Evolutionary conservation across 768 basidiomycete species (phyloP).

Genomic region (Pholiota molesta): DNA sequence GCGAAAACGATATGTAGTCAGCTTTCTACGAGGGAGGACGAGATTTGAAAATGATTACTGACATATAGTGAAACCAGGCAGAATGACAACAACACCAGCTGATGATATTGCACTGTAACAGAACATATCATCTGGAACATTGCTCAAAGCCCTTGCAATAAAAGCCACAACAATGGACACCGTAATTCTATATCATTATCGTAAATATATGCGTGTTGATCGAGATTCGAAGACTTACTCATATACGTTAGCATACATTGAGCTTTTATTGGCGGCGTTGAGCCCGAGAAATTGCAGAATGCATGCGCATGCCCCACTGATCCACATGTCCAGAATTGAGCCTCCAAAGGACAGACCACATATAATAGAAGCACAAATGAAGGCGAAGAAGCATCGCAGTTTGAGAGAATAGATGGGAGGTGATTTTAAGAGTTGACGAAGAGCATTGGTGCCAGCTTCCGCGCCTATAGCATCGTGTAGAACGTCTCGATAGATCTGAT

Average conservation of each 20-base stretch:
- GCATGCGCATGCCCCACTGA: slow-evolving; percentile 70
- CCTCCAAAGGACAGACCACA: slow-evolving; percentile 84
- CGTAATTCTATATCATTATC: slow-evolving; percentile 61
- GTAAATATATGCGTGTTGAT: slow-evolving; percentile 2
- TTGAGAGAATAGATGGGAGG: slow-evolving; percentile 71
- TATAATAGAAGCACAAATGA: slow-evolving; percentile 78
- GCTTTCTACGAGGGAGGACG: background rate
- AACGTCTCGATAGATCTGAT: slow-evolving; percentile 84
- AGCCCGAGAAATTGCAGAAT: slow-evolving; percentile 80
- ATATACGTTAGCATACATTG: slow-evolving; percentile 94
- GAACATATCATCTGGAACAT: slow-evolving; percentile 73
- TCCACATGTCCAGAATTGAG: slow-evolving; percentile 81
- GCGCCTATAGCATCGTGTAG: slow-evolving; percentile 81
- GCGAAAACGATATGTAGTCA: background rate
- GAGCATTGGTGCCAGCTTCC: slow-evolving; percentile 67
- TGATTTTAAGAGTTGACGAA: slow-evolving; percentile 64
- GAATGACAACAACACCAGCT: slow-evolving; percentile 87
- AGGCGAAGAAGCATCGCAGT: slow-evolving; percentile 73
- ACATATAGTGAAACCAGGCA: slow-evolving; percentile 87
- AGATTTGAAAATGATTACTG: slow-evolving; percentile 32
- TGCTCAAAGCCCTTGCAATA: slow-evolving; percentile 76
- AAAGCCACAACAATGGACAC: slow-evolving; percentile 86
- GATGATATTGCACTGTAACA: slow-evolving; percentile 92
- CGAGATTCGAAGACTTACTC: slow-evolving; percentile 61
- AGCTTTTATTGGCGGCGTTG: slow-evolving; percentile 81